Evolutionary conservation across 2,329 filamentous ascomycete species (phyloP).

Genomic region (Cytospora mali): DNA sequence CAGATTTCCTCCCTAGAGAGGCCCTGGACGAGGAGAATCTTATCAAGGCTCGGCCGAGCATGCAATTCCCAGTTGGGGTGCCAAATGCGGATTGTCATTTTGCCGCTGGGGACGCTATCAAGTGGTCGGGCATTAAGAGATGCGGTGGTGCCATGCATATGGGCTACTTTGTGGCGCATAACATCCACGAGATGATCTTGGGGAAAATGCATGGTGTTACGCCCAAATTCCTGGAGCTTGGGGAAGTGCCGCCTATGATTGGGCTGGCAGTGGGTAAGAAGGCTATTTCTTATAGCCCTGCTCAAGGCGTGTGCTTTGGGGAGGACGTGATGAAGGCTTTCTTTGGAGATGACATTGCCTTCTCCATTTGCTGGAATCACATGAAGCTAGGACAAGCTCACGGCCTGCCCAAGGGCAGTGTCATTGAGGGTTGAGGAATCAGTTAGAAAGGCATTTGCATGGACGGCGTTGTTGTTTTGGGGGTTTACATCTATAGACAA

Average conservation of each 20-base stretch:
- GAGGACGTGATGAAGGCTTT: conserved; percentile 64
- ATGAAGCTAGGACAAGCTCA: conserved; percentile 46
- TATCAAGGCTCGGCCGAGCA: conserved; percentile 62
- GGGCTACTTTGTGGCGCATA: conserved; percentile 67
- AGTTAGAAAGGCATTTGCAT: neutral
- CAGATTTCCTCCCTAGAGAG: conserved; percentile 61
- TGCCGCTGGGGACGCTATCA: conserved; percentile 68
- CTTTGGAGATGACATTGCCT: conserved; percentile 70
- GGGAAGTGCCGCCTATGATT: conserved; percentile 65
- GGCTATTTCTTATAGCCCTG: conserved; percentile 64
- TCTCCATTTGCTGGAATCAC: conserved; percentile 60
- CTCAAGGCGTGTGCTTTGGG: conserved; percentile 59
- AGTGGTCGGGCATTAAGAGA: conserved; percentile 79
- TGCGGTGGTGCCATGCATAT: conserved; percentile 76
- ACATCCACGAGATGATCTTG: conserved; percentile 67
- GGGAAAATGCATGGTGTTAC: conserved; percentile 41
- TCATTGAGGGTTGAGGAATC: neutral
- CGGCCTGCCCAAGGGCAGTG: conserved; percentile 12
- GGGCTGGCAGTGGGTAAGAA: conserved; percentile 71
- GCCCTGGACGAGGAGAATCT: conserved; percentile 66
- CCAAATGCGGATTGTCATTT: conserved; percentile 66
- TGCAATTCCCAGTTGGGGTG: conserved; percentile 56
- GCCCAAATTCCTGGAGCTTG: conserved; percentile 53
- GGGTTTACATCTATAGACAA: neutral
- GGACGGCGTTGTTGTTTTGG: neutral